These are phyloP conservation scores for Arabidopsis lyrata DNA, from an alignment of 441 rosid species.

Conservation along the genomic window DNA sequence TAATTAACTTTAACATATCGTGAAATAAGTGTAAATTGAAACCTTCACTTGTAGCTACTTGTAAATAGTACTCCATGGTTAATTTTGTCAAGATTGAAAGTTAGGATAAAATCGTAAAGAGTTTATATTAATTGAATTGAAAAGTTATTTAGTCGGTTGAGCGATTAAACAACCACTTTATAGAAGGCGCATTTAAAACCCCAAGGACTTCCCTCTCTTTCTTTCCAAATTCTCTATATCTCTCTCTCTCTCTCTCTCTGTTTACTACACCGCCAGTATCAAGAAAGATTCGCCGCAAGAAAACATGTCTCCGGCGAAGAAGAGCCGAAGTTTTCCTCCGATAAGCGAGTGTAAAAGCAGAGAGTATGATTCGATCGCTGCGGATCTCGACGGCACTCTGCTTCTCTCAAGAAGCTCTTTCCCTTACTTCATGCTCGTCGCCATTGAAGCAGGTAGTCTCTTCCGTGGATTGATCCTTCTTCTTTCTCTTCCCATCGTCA, in stretches of 20 bases:
- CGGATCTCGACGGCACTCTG: conserved; percentile 96
- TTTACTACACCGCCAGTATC: neutral
- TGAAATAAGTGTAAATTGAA: neutral
- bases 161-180: conserved; percentile 5
- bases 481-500: conserved; percentile 71
- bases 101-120: conserved; percentile 7
- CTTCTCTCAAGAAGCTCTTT: conserved; percentile 81
- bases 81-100: neutral
- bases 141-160: neutral
- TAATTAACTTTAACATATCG: neutral
- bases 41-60: neutral
- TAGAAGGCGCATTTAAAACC: conserved; percentile 42
- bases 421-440: conserved; percentile 90
- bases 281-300: conserved; percentile 1
- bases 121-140: neutral
- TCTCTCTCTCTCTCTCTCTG: neutral
- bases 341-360: conserved; percentile 60
- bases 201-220: conserved; percentile 39
- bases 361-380: conserved; percentile 76
- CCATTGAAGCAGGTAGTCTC: conserved; percentile 86
- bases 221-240: conserved; percentile 10
- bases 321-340: conserved; percentile 59
- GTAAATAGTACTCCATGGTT: neutral
- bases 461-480: conserved; percentile 79
- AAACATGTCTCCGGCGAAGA: conserved; percentile 52